Percentiles rank a stretch among this genome's conserved stretches.
Evolutionary conservation across 805 yeast genomes (phyloP).

Genomic region (Grigorovia transvaalensis): DNA sequence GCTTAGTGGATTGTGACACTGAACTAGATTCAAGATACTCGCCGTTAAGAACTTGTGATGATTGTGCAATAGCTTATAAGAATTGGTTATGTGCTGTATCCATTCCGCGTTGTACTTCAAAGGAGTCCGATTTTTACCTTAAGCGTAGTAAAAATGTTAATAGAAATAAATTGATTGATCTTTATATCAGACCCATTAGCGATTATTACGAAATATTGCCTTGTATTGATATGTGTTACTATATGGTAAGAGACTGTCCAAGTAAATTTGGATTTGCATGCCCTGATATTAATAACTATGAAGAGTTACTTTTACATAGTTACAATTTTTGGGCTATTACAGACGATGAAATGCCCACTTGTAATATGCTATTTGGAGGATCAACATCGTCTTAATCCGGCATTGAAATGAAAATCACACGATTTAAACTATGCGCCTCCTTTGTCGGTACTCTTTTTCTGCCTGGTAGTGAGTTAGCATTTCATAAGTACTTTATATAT

Average conservation of each 20-base stretch:
- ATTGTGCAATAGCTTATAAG: slow-evolving; percentile 62
- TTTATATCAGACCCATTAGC: slow-evolving; percentile 41
- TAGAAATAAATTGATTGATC: slow-evolving; percentile 51
- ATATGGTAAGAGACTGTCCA: slow-evolving; percentile 78
- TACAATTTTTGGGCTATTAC: slow-evolving; percentile 18
- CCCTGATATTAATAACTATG: slow-evolving; percentile 34
- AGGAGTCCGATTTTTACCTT: slow-evolving; percentile 34
- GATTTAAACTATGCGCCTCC: too few species aligned
- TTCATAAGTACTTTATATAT: neutral
- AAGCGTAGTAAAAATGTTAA: slow-evolving; percentile 40
- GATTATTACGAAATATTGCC: slow-evolving; percentile 76
- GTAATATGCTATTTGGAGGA: slow-evolving; percentile 26
- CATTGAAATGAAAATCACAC: too few species aligned
- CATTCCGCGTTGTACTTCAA: slow-evolving; percentile 74
- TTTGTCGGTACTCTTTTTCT: neutral
- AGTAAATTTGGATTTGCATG: slow-evolving; percentile 64
- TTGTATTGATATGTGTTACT: slow-evolving; percentile 70
- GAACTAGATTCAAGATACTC: slow-evolving; percentile 59
- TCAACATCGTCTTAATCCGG: slow-evolving; percentile 1
- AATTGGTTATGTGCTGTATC: slow-evolving; percentile 86
- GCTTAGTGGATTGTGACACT: slow-evolving; percentile 66
- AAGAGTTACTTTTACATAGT: slow-evolving; percentile 19
- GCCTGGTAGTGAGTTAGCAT: neutral
- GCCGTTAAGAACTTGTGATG: slow-evolving; percentile 59
- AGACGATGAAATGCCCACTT: slow-evolving; percentile 24